phyloP scores from a whole-genome alignment of 2,329 filamentous ascomycete species.

The Pseudopyricularia cyperi region DNA sequence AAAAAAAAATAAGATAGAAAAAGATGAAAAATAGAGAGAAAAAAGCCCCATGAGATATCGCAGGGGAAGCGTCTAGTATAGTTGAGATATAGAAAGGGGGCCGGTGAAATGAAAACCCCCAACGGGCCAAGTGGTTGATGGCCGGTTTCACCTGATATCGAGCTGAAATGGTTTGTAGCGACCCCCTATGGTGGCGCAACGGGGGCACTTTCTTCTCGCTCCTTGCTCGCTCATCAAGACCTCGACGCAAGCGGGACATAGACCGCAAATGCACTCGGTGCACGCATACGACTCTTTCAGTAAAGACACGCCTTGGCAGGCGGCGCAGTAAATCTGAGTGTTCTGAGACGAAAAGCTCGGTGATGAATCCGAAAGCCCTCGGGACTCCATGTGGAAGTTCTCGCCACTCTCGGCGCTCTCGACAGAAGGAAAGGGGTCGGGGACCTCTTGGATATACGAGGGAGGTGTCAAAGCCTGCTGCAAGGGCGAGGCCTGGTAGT shows the following conservation, averaged over 20 bases:
- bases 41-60: not conserved
- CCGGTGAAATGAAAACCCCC: not conserved
- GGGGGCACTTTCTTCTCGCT: conserved; percentile 63
- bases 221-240: conserved; percentile 65
- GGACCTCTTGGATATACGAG: conserved; percentile 48
- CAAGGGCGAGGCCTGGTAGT: conserved; percentile 79
- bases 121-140: not conserved
- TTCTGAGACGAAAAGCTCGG: conserved; percentile 59
- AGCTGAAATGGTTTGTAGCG: conserved; percentile 77
- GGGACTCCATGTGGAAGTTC: conserved; percentile 56
- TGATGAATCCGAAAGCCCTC: conserved; percentile 57
- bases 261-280: conserved; percentile 88
- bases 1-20: not conserved
- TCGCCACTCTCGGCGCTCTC: conserved; percentile 65
- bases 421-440: conserved; percentile 80
- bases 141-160: conserved; percentile 53
- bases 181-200: conserved; percentile 66
- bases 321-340: conserved; percentile 86
- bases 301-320: conserved; percentile 64
- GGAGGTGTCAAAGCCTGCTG: conserved; percentile 86
- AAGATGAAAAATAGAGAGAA: not conserved
- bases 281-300: conserved; percentile 83
- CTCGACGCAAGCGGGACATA: conserved; percentile 81
- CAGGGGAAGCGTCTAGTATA: not conserved
- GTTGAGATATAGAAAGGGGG: not conserved